Percentiles rank a stretch among this genome's conserved stretches.
phyloP scores from a whole-genome alignment of 345 rosid genomes.

The Balakata baccata region DNA sequence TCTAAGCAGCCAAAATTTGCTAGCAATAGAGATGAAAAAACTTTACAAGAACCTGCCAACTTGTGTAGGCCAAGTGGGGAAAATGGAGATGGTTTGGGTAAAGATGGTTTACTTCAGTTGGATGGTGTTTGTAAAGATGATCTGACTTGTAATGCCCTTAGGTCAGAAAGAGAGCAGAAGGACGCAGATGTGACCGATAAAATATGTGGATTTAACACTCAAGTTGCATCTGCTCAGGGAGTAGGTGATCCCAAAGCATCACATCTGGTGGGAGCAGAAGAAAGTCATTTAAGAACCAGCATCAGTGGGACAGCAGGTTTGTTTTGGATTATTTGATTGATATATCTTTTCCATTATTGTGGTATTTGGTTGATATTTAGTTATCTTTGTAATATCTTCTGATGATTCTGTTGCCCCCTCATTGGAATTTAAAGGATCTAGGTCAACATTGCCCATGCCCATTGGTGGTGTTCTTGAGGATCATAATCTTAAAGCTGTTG shows the following conservation, averaged over 20 bases:
- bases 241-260: conserved; percentile 36
- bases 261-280: conserved; percentile 43
- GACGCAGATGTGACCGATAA: conserved; percentile 41
- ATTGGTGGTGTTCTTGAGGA: conserved; percentile 35
- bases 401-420: conserved; percentile 9
- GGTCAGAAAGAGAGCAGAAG: conserved; percentile 48
- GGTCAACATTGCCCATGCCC: conserved; percentile 36
- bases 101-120: conserved; percentile 31
- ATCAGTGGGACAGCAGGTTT: conserved; percentile 48
- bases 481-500: conserved; percentile 28
- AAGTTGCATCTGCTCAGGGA: conserved; percentile 33
- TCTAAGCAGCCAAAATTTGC: conserved; percentile 45
- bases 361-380: conserved; percentile 13
- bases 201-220: conserved; percentile 35
- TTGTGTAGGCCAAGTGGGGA: conserved; percentile 35
- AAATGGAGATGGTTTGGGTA: conserved; percentile 50
- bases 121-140: conserved; percentile 43
- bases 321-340: conserved; percentile 16
- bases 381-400: conserved; percentile 17
- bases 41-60: conserved; percentile 40
- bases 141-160: conserved; percentile 24
- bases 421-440: conserved; percentile 42
- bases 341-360: neutral
- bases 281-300: conserved; percentile 36
- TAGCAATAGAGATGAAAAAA: conserved; percentile 49